Base-by-base conservation (phyloP, 83 land plant species). In the Picea engelmannii region DNA sequence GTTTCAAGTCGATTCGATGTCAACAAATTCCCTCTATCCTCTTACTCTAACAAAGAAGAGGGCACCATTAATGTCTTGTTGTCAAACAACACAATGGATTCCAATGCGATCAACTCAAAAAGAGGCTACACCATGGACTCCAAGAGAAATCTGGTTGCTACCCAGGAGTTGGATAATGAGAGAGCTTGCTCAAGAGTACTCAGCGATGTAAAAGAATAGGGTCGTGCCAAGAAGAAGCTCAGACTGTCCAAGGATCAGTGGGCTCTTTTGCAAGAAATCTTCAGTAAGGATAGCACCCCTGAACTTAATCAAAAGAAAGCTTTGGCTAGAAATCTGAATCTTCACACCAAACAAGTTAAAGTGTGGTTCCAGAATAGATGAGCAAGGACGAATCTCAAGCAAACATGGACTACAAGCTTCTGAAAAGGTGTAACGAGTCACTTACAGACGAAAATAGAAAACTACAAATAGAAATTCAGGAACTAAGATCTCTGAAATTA, bases 351-450 rank as follows among this genome's bases (percentile, higher is more conserved):
- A 52, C 88, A 88, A 86, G 88, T 88, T 27, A 88, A 88, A 81
- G 90, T 88, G 1, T 88, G 90, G 88, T 86, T 88, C 78, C 90
- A 88, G 20, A 88, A 88, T 66, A 86, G 90, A 25, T 63, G 90
- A 74, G 90, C 90, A 49, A 88, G 81, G 81, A 31, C 3, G 12
- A 49, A 49, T 2, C 55, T 49, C 3, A 49, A 49, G 55, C 0
- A 49, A 49, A 49, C 9, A 9, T 9, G 55, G 55, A 49, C 12
- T 10, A 10, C 12, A 12, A 49, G 55, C 0, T 49, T 49, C 1
- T 49, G 55, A 49, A 49, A 10, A 49, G 55, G 9, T 49, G 10
- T 10, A 49, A 49, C 1, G 12, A 49, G 11, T 9, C 55, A 49
- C 55, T 49, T 9, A 10, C 12, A 1, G 12, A 49, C 0, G 55